phyloP scores from a whole-genome alignment of 2,329 filamentous ascomycete species.

The Aspergillus sp. region DNA sequence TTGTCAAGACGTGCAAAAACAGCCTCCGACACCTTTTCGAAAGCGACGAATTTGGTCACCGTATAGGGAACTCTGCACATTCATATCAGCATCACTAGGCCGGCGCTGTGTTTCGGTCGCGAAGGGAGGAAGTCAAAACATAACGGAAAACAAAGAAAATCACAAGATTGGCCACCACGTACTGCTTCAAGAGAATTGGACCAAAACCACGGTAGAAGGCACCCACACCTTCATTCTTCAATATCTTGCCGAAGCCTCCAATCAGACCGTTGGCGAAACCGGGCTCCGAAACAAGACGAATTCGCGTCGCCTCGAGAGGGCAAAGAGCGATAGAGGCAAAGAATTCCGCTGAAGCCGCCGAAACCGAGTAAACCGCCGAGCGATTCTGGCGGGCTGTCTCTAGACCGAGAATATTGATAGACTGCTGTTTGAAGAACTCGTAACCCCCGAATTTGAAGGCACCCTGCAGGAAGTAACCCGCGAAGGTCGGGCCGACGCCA shows the following conservation, averaged over 20 bases:
- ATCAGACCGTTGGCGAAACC: conserved; percentile 79
- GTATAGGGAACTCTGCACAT: conserved; percentile 75
- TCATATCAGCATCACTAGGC: neutral
- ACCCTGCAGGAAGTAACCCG: conserved; percentile 92
- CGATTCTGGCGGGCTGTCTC: conserved; percentile 76
- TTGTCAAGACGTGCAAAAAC: conserved; percentile 71
- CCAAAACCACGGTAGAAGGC: conserved; percentile 92
- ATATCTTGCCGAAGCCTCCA: conserved; percentile 78
- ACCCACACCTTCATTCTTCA: conserved; percentile 76
- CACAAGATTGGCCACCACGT: conserved; percentile 38
- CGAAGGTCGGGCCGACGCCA: conserved; percentile 79
- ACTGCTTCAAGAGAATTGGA: conserved; percentile 82
- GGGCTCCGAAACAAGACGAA: conserved; percentile 86
- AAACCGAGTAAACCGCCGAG: conserved; percentile 75
- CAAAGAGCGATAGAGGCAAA: conserved; percentile 69
- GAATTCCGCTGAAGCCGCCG: conserved; percentile 61
- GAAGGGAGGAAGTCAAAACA: too few species aligned
- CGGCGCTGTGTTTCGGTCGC: too few species aligned
- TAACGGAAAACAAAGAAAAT: neutral
- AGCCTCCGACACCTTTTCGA: conserved; percentile 79
- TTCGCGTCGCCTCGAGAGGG: conserved; percentile 90
- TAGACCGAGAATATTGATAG: conserved; percentile 75
- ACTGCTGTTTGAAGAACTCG: conserved; percentile 94
- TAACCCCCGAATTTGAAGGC: conserved; percentile 94
- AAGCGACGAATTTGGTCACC: conserved; percentile 93